These are phyloP conservation scores for Oxyria digyna DNA, from an alignment of 148 eudicot genomes.

Conservation along the genomic window DNA sequence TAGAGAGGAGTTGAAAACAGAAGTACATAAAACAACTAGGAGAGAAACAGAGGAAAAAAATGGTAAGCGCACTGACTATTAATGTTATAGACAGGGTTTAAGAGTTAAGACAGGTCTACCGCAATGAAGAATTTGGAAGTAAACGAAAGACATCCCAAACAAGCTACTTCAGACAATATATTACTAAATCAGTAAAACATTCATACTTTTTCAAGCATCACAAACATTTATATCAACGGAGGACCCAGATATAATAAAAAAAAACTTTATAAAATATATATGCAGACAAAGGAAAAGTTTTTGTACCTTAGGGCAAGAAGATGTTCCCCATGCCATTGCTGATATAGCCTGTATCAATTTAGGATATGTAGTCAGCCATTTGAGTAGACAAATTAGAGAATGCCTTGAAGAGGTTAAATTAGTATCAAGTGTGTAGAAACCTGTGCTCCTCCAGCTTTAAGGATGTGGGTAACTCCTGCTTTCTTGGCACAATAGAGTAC, in stretches of 20 bases:
- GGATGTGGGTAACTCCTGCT: constrained; percentile 98
- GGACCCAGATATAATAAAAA: neutral
- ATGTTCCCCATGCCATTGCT: constrained; percentile 99
- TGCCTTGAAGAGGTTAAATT: neutral
- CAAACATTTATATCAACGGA: neutral
- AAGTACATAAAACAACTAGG: neutral
- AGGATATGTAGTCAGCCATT: neutral
- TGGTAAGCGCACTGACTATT: neutral
- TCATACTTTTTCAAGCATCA: neutral
- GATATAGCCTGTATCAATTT: constrained; percentile 54
- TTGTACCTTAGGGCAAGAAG: constrained; percentile 91
- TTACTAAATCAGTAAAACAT: neutral
- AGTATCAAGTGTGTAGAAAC: constrained; percentile 22
- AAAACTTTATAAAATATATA: neutral
- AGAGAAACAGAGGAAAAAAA: neutral
- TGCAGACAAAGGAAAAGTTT: neutral
- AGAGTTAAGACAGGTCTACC: neutral
- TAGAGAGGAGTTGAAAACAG: neutral
- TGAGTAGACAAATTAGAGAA: neutral
- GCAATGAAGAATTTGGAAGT: neutral
- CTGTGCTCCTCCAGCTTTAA: constrained; percentile 99
- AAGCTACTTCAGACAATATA: neutral
- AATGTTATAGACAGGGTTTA: neutral
- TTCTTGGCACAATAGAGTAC: constrained; percentile 96
- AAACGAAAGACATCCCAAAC: neutral